Percentiles rank a stretch among this genome's conserved stretches.
phyloP scores from a whole-genome alignment of 345 rosid species.

The Sonneratia caseolaris region DNA sequence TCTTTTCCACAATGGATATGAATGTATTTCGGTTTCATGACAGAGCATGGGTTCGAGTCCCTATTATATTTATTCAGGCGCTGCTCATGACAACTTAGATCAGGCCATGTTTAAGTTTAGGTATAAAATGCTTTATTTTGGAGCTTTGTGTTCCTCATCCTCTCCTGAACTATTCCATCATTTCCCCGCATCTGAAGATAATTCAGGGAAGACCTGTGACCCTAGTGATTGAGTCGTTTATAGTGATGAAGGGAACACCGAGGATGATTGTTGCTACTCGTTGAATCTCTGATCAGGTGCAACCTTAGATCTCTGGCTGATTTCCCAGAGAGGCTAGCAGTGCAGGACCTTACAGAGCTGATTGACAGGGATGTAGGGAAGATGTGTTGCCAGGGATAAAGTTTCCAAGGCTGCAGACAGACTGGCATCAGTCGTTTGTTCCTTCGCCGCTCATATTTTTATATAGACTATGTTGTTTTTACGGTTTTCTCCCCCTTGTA shows the following conservation, averaged over 20 bases:
- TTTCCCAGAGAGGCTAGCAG: slow-evolving; percentile 77
- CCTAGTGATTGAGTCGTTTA: slow-evolving; percentile 72
- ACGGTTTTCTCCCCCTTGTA: too few relatives aligned
- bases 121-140: too few relatives aligned
- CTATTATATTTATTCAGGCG: not conserved
- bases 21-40: not conserved
- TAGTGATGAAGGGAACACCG: slow-evolving; percentile 85
- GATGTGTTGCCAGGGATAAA: slow-evolving; percentile 36
- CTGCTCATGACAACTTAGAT: not conserved
- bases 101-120: too few relatives aligned
- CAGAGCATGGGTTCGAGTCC: not conserved
- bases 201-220: slow-evolving; percentile 77
- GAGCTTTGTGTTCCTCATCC: not conserved
- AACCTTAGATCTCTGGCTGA: slow-evolving; percentile 87
- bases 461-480: too few relatives aligned
- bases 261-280: slow-evolving; percentile 90
- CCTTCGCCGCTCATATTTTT: slow-evolving; percentile 11
- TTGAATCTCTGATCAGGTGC: slow-evolving; percentile 80
- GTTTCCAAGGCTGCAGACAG: slow-evolving; percentile 38
- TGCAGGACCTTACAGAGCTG: slow-evolving; percentile 29
- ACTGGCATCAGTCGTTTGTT: slow-evolving; percentile 25
- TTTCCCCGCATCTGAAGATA: slow-evolving; percentile 80
- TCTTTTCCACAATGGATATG: not conserved
- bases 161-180: slow-evolving; percentile 73
- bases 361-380: too few relatives aligned